phyloP scores from a whole-genome alignment of 805 yeast species.

The Metschnikowia vanudenii region DNA sequence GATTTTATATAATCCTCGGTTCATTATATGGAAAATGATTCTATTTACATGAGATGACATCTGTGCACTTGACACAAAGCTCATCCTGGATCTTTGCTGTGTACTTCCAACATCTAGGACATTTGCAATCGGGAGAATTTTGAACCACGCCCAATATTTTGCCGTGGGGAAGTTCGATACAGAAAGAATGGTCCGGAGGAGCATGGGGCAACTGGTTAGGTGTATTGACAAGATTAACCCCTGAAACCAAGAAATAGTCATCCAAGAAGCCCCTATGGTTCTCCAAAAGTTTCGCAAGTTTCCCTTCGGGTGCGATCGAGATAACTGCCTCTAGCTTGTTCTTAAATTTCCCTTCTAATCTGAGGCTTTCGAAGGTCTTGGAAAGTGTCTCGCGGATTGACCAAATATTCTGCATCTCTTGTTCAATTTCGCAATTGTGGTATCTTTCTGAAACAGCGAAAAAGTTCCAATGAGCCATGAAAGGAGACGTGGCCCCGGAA shows the following conservation, averaged over 20 bases:
- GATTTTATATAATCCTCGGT: not conserved
- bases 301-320: conserved; percentile 15
- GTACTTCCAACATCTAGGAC: conserved; percentile 95
- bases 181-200: not conserved
- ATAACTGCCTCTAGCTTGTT: conserved; percentile 62
- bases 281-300: conserved; percentile 14
- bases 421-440: conserved; percentile 34
- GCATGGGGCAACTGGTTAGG: not conserved
- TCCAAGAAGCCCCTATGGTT: conserved; percentile 27
- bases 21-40: not conserved
- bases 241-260: conserved; percentile 64
- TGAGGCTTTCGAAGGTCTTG: conserved; percentile 53
- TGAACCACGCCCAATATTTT: conserved; percentile 37
- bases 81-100: conserved; percentile 49
- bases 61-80: conserved; percentile 66
- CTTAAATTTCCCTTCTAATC: conserved; percentile 50
- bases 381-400: conserved; percentile 49
- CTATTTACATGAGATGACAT: conserved; percentile 35
- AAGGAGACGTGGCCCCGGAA: conserved; percentile 13
- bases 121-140: conserved; percentile 53
- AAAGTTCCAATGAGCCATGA: conserved; percentile 19
- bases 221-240: conserved; percentile 28
- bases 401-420: conserved; percentile 48
- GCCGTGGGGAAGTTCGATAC: conserved; percentile 19
- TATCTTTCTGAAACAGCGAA: conserved; percentile 34